A percentile compares a stretch with the other conserved stretches of the same genome.
Evolutionary conservation across 441 rosid species (phyloP).

Genomic region (Hura crepitans): DNA sequence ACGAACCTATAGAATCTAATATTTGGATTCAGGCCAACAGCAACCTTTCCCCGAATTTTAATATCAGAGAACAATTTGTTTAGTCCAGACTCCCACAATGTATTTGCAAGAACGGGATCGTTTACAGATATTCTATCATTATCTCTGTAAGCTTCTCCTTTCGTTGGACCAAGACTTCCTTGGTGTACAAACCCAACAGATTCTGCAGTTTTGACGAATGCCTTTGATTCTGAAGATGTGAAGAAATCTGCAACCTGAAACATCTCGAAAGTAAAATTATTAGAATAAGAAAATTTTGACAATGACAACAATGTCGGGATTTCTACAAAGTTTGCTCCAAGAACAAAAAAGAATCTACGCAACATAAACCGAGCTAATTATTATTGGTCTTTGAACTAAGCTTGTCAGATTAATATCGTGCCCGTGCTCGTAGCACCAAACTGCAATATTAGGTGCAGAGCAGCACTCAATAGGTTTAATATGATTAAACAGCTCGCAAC

Average conservation of each 20-base stretch:
- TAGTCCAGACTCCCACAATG: slow-evolving; percentile 76
- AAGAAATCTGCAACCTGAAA: slow-evolving; percentile 70
- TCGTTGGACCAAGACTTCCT: slow-evolving; percentile 87
- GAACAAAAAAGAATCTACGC: not conserved
- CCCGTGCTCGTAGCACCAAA: no score
- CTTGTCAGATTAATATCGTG: not conserved
- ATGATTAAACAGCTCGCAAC: not conserved
- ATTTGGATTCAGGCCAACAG: slow-evolving; percentile 87
- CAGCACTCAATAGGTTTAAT: not conserved
- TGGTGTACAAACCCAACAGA: slow-evolving; percentile 73
- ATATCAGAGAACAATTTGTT: slow-evolving; percentile 53
- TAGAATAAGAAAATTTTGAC: slow-evolving; percentile 1
- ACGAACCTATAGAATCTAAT: slow-evolving; percentile 74
- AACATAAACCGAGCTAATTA: not conserved
- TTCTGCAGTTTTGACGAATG: slow-evolving; percentile 65
- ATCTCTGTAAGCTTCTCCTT: slow-evolving; percentile 90
- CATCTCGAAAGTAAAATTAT: slow-evolving; percentile 13
- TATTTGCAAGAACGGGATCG: slow-evolving; percentile 62
- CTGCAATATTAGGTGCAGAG: no score
- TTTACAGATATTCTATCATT: slow-evolving; percentile 67
- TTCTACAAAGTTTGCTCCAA: not conserved
- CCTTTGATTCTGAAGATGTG: slow-evolving; percentile 62
- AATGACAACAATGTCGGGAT: not conserved
- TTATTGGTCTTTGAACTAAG: no score
- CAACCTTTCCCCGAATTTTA: slow-evolving; percentile 69